phyloP scores from a whole-genome alignment of 2,329 filamentous ascomycete genomes.

The Colletotrichum sp. region DNA sequence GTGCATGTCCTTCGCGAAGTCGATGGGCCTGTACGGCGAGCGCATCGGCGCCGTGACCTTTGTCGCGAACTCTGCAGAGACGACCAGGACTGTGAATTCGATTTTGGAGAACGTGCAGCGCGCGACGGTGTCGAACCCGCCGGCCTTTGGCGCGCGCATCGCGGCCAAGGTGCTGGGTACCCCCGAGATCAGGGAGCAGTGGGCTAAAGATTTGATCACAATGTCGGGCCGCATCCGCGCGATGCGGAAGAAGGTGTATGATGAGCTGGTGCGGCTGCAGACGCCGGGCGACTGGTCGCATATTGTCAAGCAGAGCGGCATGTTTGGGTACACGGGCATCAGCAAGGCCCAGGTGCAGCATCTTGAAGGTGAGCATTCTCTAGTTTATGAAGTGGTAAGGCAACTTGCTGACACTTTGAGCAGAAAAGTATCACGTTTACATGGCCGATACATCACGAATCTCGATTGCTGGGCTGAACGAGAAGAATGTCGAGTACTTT shows the following conservation, averaged over 20 bases:
- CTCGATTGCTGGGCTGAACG: constrained; percentile 43
- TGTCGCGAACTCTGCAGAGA: constrained; percentile 25
- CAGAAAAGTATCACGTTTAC: constrained; percentile 40
- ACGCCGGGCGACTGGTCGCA: constrained; percentile 43
- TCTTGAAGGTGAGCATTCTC: constrained; percentile 30
- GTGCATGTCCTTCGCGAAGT: constrained; percentile 68
- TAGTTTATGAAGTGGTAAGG: background rate
- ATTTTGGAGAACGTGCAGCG: constrained; percentile 36
- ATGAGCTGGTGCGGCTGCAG: constrained; percentile 32
- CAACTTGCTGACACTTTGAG: fast-evolving
- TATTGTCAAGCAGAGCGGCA: constrained; percentile 40
- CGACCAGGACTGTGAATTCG: constrained; percentile 25
- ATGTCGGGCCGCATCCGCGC: constrained; percentile 40
- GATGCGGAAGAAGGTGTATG: constrained; percentile 38
- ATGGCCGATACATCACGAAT: constrained; percentile 44
- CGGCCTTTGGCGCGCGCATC: constrained; percentile 38
- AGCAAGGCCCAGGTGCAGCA: constrained; percentile 48
- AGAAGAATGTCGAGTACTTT: constrained; percentile 37
- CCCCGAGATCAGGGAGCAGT: constrained; percentile 31
- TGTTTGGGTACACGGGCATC: constrained; percentile 54
- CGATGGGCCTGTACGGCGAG: constrained; percentile 53
- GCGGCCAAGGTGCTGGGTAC: constrained; percentile 36
- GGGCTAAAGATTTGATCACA: constrained; percentile 37
- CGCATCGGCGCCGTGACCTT: constrained; percentile 35
- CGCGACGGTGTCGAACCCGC: constrained; percentile 39